A percentile compares a stretch with the other conserved stretches of the same genome.
phyloP scores from a whole-genome alignment of 1,139 yeast species.

The Zygoascus meyerae region DNA sequence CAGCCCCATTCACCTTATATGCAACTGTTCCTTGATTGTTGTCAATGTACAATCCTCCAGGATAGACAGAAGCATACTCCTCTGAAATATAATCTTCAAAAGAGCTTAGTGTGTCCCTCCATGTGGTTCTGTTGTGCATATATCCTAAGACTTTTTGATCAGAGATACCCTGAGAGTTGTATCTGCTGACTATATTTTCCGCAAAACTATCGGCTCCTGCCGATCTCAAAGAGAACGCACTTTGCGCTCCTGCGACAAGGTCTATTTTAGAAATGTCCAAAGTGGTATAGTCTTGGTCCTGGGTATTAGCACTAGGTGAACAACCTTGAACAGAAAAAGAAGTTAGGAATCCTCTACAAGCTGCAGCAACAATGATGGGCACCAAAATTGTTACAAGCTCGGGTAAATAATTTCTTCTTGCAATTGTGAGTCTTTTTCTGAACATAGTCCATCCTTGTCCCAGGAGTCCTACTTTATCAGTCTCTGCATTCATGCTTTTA shows the following conservation, averaged over 20 bases:
- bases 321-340: conserved; percentile 26
- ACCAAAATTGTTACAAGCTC: conserved; percentile 27
- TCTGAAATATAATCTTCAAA: conserved; percentile 21
- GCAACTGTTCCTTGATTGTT: conserved; percentile 23
- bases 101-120: conserved; percentile 17
- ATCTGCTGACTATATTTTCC: conserved; percentile 17
- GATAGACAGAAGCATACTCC: conserved; percentile 24
- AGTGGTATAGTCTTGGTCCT: conserved; percentile 20
- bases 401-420: conserved; percentile 29
- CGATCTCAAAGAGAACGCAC: conserved; percentile 8
- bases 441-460: conserved; percentile 30
- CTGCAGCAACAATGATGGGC: conserved; percentile 32
- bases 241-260: conserved; percentile 19
- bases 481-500: conserved; percentile 14
- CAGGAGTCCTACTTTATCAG: conserved; percentile 21
- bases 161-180: conserved; percentile 11
- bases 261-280: conserved; percentile 15
- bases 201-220: conserved; percentile 21
- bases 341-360: conserved; percentile 26
- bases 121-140: conserved; percentile 14
- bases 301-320: conserved; percentile 17
- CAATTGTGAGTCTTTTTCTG: conserved; percentile 29
- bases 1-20: conserved; percentile 25
- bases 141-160: conserved; percentile 11
- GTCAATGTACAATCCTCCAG: conserved; percentile 33